Evolutionary conservation across 441 rosid genomes (phyloP).

Genomic region (Mallotus repandus): DNA sequence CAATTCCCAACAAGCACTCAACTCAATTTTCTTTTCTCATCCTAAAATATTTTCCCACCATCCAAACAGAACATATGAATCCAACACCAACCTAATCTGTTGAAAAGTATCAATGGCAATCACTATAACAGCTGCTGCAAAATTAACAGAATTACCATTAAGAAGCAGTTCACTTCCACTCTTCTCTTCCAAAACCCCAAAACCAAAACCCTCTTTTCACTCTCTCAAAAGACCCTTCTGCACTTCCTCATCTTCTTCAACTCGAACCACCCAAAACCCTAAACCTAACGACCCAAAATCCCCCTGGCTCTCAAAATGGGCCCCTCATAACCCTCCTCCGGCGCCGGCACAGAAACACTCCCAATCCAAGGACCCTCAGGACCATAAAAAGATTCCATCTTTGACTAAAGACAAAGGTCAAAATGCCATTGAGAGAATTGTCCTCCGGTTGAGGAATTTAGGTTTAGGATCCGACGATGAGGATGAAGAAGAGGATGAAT

Average conservation of each 20-base stretch:
- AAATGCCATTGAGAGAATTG: conserved; percentile 76
- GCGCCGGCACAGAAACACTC: too few relatives aligned
- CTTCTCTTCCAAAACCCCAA: conserved; percentile 35
- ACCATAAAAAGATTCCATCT: conserved; percentile 23
- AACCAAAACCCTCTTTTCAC: conserved; percentile 34
- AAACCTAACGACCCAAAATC: conserved; percentile 35
- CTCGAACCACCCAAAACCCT: conserved; percentile 27
- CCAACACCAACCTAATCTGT: not conserved
- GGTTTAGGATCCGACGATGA: conserved; percentile 72
- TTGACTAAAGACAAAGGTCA: conserved; percentile 47
- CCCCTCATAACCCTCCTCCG: conserved; percentile 27
- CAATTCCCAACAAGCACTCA: not conserved
- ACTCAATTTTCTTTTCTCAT: not conserved
- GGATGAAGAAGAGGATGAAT: conserved; percentile 37
- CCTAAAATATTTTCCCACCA: not conserved
- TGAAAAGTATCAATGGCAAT: conserved; percentile 42
- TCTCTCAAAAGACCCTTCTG: conserved; percentile 38
- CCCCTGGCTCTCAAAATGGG: conserved; percentile 57
- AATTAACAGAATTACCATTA: conserved; percentile 70
- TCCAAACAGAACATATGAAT: conserved; percentile 11
- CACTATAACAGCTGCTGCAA: conserved; percentile 37
- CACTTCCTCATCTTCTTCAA: conserved; percentile 30
- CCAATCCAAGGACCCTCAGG: conserved; percentile 5
- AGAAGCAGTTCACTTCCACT: conserved; percentile 47
- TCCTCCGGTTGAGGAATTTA: conserved; percentile 72